Conservation (phyloP, 352 stramenopile species). For the Phytophthora cactorum region DNA sequence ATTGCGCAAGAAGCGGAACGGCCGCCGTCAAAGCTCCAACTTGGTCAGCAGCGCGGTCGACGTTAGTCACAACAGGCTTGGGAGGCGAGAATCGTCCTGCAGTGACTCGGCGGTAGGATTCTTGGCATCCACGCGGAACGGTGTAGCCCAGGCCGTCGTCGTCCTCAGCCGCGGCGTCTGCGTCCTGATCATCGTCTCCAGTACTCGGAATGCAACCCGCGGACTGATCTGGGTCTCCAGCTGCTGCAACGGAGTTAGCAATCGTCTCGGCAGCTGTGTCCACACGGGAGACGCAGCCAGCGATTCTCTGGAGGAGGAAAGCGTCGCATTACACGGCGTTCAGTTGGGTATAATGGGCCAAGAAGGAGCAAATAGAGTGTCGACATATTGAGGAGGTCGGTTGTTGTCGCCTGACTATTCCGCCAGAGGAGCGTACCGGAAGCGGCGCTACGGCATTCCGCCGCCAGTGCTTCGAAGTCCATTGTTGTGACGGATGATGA, state of each 20-base stretch:
- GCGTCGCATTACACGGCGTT: neutral
- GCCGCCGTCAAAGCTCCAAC: conserved; percentile 44
- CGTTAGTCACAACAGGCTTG: conserved; percentile 38
- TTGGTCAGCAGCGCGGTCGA: neutral
- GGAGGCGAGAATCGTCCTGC: conserved; percentile 39
- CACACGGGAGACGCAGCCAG: conserved; percentile 26
- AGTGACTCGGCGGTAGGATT: conserved; percentile 36
- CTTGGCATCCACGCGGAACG: conserved; percentile 52
- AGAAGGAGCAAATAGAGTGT: neutral
- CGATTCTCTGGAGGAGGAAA: conserved; percentile 23
- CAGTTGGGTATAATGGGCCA: neutral
- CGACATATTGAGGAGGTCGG: neutral
- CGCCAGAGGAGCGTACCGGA: conserved; percentile 42
- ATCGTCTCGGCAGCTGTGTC: conserved; percentile 26
- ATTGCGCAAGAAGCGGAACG: conserved; percentile 78
- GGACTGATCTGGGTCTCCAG: conserved; percentile 6
- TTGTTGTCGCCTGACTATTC: neutral
- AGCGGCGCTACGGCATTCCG: conserved; percentile 55
- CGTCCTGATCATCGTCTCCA: conserved; percentile 24
- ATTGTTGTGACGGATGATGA: conserved; percentile 15
- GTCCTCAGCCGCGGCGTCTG: conserved; percentile 21
- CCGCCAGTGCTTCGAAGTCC: conserved; percentile 63
- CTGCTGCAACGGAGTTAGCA: conserved; percentile 13
- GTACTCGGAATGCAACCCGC: neutral
- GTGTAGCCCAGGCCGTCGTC: conserved; percentile 81